Conservation (phyloP, 2,329 filamentous ascomycete species). For the Coccinonectria pachysandricola region DNA sequence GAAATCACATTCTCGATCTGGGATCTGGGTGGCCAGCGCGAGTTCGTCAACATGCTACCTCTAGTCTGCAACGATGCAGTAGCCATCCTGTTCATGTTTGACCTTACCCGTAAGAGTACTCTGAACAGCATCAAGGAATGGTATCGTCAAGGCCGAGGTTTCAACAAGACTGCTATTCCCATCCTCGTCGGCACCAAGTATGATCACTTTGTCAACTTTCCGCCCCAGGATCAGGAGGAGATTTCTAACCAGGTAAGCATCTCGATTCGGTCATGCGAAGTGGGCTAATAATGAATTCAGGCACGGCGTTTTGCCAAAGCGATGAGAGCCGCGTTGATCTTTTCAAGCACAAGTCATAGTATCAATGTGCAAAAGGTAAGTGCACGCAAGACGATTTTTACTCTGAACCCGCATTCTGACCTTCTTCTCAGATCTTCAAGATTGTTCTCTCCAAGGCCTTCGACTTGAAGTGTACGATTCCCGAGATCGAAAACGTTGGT, state of each 20-base stretch:
- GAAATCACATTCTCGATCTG: constrained; percentile 99
- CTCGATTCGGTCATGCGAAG: not conserved
- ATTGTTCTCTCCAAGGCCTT: constrained; percentile 98
- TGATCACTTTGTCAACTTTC: constrained; percentile 98
- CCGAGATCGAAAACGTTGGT: constrained; percentile 96
- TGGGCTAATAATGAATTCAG: constrained; percentile 32
- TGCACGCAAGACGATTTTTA: too few species aligned
- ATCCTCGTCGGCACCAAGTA: constrained; percentile 97
- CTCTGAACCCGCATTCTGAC: too few species aligned
- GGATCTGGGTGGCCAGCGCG: constrained; percentile 94
- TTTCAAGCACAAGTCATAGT: constrained; percentile 97
- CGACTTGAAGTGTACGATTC: constrained; percentile 96
- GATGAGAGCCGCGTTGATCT: constrained; percentile 95
- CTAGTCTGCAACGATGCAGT: constrained; percentile 99
- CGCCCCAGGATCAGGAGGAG: constrained; percentile 93
- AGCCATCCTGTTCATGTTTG: constrained; percentile 99
- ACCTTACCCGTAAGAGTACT: constrained; percentile 93
- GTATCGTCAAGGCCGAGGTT: constrained; percentile 94
- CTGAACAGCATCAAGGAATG: constrained; percentile 99
- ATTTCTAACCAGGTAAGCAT: constrained; percentile 78
- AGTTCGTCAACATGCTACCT: constrained; percentile 99
- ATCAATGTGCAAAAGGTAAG: constrained; percentile 96
- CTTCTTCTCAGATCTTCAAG: constrained; percentile 75
- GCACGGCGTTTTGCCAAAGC: constrained; percentile 93
- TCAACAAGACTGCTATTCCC: constrained; percentile 99